Percentiles rank a stretch among this genome's conserved stretches.
These are phyloP conservation scores for Botrytis squamosa DNA, from an alignment of 2,329 filamentous ascomycete genomes.

Conservation along the genomic window DNA sequence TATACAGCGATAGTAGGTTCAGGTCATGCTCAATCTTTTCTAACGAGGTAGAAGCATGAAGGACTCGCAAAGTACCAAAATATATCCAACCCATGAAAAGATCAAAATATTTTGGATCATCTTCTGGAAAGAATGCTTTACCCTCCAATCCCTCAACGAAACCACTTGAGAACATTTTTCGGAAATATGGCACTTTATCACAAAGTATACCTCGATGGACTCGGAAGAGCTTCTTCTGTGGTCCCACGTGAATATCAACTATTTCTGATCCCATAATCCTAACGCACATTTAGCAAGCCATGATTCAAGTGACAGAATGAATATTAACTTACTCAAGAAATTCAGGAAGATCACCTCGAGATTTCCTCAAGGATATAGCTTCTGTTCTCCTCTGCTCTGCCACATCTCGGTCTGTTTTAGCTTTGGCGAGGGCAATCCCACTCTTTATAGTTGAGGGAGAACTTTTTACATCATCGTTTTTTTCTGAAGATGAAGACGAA, in stretches of 20 bases:
- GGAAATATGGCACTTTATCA: constrained; percentile 27
- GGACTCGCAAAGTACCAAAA: background rate
- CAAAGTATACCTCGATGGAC: constrained; percentile 23
- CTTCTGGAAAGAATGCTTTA: constrained; percentile 23
- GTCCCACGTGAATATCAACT: constrained; percentile 20
- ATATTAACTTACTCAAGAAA: background rate
- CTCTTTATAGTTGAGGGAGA: background rate
- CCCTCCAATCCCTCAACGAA: constrained; percentile 18
- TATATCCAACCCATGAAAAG: constrained; percentile 25
- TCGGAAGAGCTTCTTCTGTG: constrained; percentile 3
- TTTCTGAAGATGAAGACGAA: background rate
- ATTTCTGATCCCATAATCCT: constrained; percentile 12
- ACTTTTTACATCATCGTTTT: background rate
- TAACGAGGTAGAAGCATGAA: background rate
- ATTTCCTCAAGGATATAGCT: background rate
- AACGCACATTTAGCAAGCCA: too few species aligned
- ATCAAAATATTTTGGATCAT: constrained; percentile 20
- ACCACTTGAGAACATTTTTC: constrained; percentile 23
- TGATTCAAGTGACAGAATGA: too few species aligned
- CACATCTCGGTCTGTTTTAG: background rate
- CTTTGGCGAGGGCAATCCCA: background rate
- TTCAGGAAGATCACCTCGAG: background rate
- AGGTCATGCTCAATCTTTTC: background rate
- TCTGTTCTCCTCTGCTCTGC: background rate
- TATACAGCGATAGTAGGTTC: background rate